Conservation (phyloP, 495 filamentous ascomycete genomes). For the Lepraria neglecta region DNA sequence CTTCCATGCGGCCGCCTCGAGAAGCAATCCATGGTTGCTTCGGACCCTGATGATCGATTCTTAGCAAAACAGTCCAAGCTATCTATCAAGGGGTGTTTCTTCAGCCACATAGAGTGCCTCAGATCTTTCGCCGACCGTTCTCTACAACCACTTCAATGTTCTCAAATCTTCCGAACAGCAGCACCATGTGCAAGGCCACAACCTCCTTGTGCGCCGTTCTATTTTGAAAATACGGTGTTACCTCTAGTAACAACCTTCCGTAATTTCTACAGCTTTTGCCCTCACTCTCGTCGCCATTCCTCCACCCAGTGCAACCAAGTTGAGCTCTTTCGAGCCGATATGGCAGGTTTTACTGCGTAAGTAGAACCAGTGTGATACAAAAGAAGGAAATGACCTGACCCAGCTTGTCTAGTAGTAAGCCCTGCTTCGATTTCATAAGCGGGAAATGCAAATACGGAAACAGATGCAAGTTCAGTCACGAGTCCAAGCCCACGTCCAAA, state of each 20-base stretch:
- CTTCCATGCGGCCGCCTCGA: too few relatives aligned
- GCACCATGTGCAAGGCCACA: too few relatives aligned
- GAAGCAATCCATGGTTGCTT: too few relatives aligned
- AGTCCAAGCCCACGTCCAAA: slow-evolving; percentile 18
- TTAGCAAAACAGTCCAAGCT: background rate
- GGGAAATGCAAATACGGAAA: slow-evolving; percentile 21
- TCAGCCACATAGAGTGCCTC: background rate
- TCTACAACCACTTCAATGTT: too few relatives aligned
- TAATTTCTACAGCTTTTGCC: too few relatives aligned
- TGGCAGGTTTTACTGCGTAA: slow-evolving; percentile 14
- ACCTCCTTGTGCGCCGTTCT: too few relatives aligned
- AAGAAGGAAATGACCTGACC: slow-evolving; percentile 16
- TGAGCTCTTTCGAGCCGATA: slow-evolving; percentile 8
- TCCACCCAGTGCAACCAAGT: background rate
- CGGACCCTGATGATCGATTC: too few relatives aligned
- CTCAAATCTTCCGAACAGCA: too few relatives aligned
- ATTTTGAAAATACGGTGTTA: too few relatives aligned
- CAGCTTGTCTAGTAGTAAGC: slow-evolving; percentile 15
- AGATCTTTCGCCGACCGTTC: background rate
- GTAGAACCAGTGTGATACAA: slow-evolving; percentile 4
- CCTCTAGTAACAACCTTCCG: slow-evolving; percentile 6
- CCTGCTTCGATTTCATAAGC: slow-evolving; percentile 17
- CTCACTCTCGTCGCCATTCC: too few relatives aligned
- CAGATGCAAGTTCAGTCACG: slow-evolving; percentile 22
- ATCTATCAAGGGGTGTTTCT: background rate